Base-by-base conservation (phyloP, 2,329 filamentous ascomycete species). In the Epichloe elymi region DNA sequence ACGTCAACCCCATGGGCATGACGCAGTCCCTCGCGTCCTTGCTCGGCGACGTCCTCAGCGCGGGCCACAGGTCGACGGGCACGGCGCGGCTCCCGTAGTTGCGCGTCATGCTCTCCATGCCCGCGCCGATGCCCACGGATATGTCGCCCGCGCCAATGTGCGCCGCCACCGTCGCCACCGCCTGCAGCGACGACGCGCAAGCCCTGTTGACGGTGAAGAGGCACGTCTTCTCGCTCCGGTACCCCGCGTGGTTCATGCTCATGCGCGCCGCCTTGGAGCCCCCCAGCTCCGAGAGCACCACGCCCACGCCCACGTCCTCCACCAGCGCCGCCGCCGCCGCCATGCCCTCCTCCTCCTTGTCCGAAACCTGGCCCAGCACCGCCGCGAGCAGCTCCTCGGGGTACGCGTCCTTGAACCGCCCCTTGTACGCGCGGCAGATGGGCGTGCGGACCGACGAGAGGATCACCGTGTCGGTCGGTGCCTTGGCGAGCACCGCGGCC, bases 101-200 rank as follows among this genome's bases (percentile, higher is more conserved):
- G 57, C 85, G 73, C 56, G 88, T 95, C 90, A 96, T 96, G 70
- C 85, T 91, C 76, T 96, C 90, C 86, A 94, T 95, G 33, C 90
- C 90, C 2, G 86, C 90, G 10, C 83, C 90, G 55, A 96, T 80
- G 53, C 88, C 90, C 0, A 76, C 74, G 55, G 82, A 78, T 48
- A 91, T 85, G 58, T 79, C 77, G 1, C 86, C 88, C 0, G 78
- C 74, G n/a, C 80, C 77, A 59, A 96, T 93, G 55, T 83, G 76
- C 52, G 85, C 81, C 5, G 86, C 85, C 3, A 95, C 74, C 14
- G 74, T 71, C 1, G 88, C 84, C 48, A 96, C 84, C 26, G 85
- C 83, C 58, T 87, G 83, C 47, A 96, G 74, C 2, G 84, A 85
- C 6, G 82, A 87, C 15, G 83, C 81, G 67, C 90, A 96, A 14